Base-by-base conservation (phyloP, 1,284 basidiomycete species). In the Dichomitus squalens region DNA sequence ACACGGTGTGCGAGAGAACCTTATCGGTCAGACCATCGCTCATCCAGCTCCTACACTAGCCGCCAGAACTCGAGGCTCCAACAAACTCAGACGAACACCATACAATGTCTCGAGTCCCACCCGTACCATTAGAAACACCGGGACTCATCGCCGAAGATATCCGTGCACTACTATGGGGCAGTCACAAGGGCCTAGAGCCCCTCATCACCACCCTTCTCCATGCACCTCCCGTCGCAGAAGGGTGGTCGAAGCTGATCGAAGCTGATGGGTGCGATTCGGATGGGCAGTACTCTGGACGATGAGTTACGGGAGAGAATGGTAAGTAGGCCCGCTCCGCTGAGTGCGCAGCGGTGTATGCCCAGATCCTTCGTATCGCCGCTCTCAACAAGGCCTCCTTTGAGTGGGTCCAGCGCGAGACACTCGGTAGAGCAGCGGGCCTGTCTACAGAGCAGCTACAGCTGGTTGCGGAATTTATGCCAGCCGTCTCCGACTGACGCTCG, bases 301-400 rank as follows among this genome's bases (percentile, higher is more conserved):
- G 54, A 57, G 16, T 58, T 69, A 59, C 52, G 67, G n/a, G 66
- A 69, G 40, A 55, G 65, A 18, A 39, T 69, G 25, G 67, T 69
- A 39, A 14, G 57, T 51, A 31, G 6, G 5, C 11, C 29, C 29
- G n/a, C n/a, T n/a, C n/a, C n/a, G n/a, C n/a, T n/a, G n/a, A n/a
- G n/a, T n/a, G n/a, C n/a, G n/a, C n/a, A n/a, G n/a, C n/a, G n/a
- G n/a, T n/a, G n/a, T n/a, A n/a, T n/a, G n/a, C n/a, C n/a, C 14
- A 51, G 49, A 41, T 51, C 25, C 14, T 51, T 3, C 49, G 49
- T 1, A 36, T 51, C 8, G 49, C 38, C 12, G 49, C 27, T 11
- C 39, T 12, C 9, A 51, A 51, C 38, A 29, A 21, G 8, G 49
- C 49, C 27, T 36, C 49, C 4, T 51, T 29, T 23, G 25, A 23